Conservation (phyloP, 2,329 filamentous ascomycete species). For the Aspergillus udagawae region DNA sequence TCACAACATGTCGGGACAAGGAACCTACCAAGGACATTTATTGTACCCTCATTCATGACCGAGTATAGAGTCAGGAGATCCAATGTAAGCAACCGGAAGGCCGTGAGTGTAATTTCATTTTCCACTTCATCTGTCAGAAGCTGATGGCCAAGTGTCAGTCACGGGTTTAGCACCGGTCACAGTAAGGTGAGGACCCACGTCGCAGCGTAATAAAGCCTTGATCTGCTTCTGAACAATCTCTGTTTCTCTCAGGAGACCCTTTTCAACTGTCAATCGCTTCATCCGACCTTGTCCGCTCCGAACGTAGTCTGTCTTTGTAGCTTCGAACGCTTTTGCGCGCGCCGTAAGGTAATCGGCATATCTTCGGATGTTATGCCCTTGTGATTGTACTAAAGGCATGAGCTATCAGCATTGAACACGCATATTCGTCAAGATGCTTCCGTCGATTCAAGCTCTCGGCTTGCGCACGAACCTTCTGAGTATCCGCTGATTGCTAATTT, state of each 20-base stretch:
- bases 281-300: conserved; percentile 75
- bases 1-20: not conserved
- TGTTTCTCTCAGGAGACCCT: conserved; percentile 86
- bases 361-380: conserved; percentile 88
- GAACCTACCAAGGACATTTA: conserved; percentile 81
- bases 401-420: conserved; percentile 33
- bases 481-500: conserved; percentile 85
- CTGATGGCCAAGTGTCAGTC: conserved; percentile 44
- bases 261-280: conserved; percentile 83
- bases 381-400: conserved; percentile 68
- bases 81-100: conserved; percentile 85
- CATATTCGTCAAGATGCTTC: not conserved
- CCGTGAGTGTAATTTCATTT: conserved; percentile 93
- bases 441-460: not conserved
- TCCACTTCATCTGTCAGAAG: conserved; percentile 83
- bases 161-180: not conserved
- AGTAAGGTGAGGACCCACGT: conserved; percentile 56
- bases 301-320: conserved; percentile 88
- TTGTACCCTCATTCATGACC: conserved; percentile 93
- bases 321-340: conserved; percentile 74
- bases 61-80: conserved; percentile 89
- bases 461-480: conserved; percentile 68
- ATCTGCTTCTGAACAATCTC: conserved; percentile 88
- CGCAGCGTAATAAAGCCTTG: conserved; percentile 78
- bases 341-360: conserved; percentile 85